These are phyloP conservation scores for Crithidia expoeki DNA, from an alignment of 208 protist species.

Conservation along the genomic window DNA sequence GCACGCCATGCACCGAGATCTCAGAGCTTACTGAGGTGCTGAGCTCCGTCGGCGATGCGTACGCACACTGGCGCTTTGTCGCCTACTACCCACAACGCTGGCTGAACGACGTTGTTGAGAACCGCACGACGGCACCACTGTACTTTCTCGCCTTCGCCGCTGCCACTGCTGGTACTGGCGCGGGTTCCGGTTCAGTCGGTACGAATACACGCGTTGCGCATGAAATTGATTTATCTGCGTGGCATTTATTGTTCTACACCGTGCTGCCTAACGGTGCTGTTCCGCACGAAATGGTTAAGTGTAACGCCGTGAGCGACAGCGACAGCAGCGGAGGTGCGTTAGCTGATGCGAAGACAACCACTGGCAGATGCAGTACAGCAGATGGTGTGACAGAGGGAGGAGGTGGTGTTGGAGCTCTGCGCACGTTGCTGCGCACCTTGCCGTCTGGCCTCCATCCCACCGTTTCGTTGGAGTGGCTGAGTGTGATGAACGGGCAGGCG, in stretches of 20 bases:
- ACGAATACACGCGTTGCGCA: not conserved
- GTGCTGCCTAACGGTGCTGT: conserved; percentile 26
- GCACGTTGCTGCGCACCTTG: conserved; percentile 11
- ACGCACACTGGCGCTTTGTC: conserved; percentile 47
- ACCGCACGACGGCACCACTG: conserved; percentile 48
- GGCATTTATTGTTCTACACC: conserved; percentile 41
- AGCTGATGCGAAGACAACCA: not conserved
- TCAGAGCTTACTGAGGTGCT: conserved; percentile 31
- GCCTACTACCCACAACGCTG: conserved; percentile 59
- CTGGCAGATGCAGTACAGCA: too few relatives aligned
- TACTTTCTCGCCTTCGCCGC: conserved; percentile 54
- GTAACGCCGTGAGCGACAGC: not conserved
- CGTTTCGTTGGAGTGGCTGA: conserved; percentile 28
- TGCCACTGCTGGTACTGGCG: not conserved
- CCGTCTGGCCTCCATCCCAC: conserved; percentile 22
- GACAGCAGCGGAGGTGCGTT: not conserved
- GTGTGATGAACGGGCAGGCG: conserved; percentile 24
- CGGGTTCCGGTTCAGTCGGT: not conserved
- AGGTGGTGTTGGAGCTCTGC: conserved; percentile 27
- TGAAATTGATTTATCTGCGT: not conserved
- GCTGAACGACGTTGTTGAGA: conserved; percentile 45
- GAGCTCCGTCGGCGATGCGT: conserved; percentile 27
- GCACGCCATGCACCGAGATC: conserved; percentile 37
- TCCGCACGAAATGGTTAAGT: conserved; percentile 9
- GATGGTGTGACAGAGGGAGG: conserved; percentile 17